Evolutionary conservation across 1,139 yeast species (phyloP).

Genomic region (Kodamaea arcana): DNA sequence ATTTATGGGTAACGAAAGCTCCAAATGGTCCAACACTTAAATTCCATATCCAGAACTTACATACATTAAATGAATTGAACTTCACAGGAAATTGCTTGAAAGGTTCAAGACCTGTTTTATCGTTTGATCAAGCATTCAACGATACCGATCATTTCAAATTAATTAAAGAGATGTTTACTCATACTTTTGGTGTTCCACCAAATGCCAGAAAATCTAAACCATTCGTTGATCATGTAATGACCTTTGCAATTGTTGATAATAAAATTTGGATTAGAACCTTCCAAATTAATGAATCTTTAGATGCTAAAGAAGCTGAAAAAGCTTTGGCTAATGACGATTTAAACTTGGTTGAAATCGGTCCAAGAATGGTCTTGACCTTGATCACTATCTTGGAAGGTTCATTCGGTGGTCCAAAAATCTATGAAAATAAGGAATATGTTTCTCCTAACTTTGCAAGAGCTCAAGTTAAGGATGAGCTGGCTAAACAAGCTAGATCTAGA

Average conservation of each 20-base stretch:
- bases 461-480: constrained; percentile 75
- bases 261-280: constrained; percentile 95
- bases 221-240: constrained; percentile 90
- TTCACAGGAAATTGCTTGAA: constrained; percentile 94
- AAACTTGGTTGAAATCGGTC: constrained; percentile 91
- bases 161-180: constrained; percentile 80
- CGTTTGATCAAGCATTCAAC: constrained; percentile 75
- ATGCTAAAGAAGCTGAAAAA: constrained; percentile 46
- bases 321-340: constrained; percentile 47
- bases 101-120: constrained; percentile 93
- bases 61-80: constrained; percentile 92
- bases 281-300: constrained; percentile 77
- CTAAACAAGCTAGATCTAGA: constrained; percentile 73
- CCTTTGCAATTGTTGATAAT: constrained; percentile 87
- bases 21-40: constrained; percentile 98
- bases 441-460: constrained; percentile 95
- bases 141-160: constrained; percentile 60
- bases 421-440: constrained; percentile 94
- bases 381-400: constrained; percentile 94
- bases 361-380: constrained; percentile 89
- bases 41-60: constrained; percentile 90
- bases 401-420: constrained; percentile 96
- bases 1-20: constrained; percentile 91
- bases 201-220: constrained; percentile 93
- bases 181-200: constrained; percentile 95